These are phyloP conservation scores for Aegilops umbellulata DNA, from an alignment of 176 grass and related monocot genomes.

Conservation along the genomic window DNA sequence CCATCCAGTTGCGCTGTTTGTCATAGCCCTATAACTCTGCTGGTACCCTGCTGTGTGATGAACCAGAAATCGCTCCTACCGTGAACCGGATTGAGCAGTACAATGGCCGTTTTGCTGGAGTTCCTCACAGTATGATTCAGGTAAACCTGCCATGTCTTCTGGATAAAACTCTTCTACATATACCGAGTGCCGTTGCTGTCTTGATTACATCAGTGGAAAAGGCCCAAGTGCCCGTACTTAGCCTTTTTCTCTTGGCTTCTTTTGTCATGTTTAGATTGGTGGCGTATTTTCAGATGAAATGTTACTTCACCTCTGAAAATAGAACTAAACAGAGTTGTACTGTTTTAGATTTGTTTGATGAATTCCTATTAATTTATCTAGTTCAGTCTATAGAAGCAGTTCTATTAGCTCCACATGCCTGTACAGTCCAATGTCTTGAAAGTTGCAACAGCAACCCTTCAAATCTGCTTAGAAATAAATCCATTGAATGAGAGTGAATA, in stretches of 20 bases:
- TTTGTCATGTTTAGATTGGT: not conserved
- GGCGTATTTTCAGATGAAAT: not conserved
- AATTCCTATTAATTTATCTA: not conserved
- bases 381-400: not conserved
- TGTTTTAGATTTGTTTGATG: conserved; percentile 5
- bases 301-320: too few relatives aligned
- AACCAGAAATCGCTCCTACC: conserved; percentile 1
- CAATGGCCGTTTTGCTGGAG: conserved; percentile 31
- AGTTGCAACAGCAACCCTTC: not conserved
- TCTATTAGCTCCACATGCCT: not conserved
- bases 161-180: not conserved
- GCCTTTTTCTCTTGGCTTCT: not conserved
- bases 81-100: not conserved
- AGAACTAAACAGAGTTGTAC: not conserved
- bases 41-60: conserved; percentile 26
- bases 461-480: not conserved
- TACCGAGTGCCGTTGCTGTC: not conserved
- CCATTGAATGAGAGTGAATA: not conserved
- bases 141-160: conserved; percentile 2
- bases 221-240: too few relatives aligned
- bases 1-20: conserved; percentile 35
- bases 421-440: not conserved
- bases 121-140: conserved; percentile 26
- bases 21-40: conserved; percentile 25
- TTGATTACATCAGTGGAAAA: not conserved